These are phyloP conservation scores for Lasiosphaeria miniovina DNA, from an alignment of 495 filamentous ascomycete genomes.

Conservation along the genomic window DNA sequence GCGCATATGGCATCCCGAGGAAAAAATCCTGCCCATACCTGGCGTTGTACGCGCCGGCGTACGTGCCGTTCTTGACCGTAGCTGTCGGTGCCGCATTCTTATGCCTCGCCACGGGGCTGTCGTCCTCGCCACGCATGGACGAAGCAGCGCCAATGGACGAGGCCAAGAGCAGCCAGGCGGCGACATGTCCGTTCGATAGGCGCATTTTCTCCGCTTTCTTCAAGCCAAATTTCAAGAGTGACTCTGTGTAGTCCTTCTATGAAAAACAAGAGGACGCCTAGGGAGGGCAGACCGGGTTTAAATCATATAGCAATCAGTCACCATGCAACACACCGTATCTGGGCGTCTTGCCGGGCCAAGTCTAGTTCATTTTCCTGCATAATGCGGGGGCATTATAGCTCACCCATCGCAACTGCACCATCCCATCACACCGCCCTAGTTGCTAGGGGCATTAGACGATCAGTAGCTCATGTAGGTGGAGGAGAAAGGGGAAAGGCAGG, in stretches of 20 bases:
- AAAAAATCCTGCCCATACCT: conserved; percentile 51
- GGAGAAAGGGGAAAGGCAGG: too few species aligned
- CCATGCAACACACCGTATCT: too few species aligned
- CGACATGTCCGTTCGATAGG: neutral
- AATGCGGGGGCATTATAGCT: too few species aligned
- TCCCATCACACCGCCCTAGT: too few species aligned
- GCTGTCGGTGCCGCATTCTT: neutral
- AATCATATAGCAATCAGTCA: neutral
- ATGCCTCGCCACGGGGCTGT: neutral
- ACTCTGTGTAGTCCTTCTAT: neutral
- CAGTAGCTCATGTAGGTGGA: too few species aligned
- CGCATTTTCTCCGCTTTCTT: neutral
- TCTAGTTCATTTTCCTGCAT: too few species aligned
- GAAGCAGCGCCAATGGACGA: neutral
- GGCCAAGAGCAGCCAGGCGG: neutral
- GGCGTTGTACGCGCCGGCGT: conserved; percentile 37
- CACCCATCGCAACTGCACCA: too few species aligned
- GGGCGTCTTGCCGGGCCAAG: too few species aligned
- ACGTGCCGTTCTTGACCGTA: conserved; percentile 41
- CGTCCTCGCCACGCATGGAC: neutral
- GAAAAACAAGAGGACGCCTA: neutral
- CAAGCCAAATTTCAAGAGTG: neutral
- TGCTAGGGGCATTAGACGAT: too few species aligned
- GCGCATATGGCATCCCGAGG: conserved; percentile 54
- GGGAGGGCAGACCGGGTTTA: neutral